A percentile compares a stretch with the other conserved stretches of the same genome.
Conservation (phyloP, 1,139 yeast species). For the Diutina rugosa region DNA sequence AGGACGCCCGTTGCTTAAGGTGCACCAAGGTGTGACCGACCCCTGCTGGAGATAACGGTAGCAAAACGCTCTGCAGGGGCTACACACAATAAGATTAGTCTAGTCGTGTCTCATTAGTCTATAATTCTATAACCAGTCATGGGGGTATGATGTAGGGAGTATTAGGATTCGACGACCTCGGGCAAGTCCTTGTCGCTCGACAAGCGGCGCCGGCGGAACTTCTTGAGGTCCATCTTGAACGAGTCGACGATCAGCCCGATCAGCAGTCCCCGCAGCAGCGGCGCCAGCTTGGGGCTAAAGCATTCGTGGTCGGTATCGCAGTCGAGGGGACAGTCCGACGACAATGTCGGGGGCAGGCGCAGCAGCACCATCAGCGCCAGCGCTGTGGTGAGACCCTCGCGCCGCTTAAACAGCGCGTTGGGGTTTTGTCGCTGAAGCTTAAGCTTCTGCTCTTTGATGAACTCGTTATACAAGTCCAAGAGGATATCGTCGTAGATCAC, state of each 20-base stretch:
- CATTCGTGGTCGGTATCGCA: constrained; percentile 2
- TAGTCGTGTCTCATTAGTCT: neutral
- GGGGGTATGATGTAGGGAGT: neutral
- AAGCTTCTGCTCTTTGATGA: neutral
- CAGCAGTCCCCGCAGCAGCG: constrained; percentile 2
- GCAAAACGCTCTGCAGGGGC: neutral
- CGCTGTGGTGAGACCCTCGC: neutral
- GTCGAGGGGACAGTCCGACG: neutral
- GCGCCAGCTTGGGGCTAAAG: constrained; percentile 1
- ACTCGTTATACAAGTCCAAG: neutral
- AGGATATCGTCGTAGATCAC: neutral
- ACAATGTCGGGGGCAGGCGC: neutral
- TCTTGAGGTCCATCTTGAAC: neutral
- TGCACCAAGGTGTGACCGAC: neutral
- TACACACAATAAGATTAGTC: neutral
- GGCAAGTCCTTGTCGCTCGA: neutral
- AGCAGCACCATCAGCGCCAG: neutral
- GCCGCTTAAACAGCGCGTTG: neutral
- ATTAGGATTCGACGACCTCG: neutral
- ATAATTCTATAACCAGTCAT: neutral
- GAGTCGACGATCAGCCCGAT: neutral
- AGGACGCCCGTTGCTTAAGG: neutral
- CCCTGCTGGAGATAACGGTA: neutral
- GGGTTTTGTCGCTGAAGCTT: constrained; percentile 1
- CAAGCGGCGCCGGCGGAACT: neutral